Conservation (phyloP, 116 monocot genomes). For the Papilionanthe hybrid region DNA sequence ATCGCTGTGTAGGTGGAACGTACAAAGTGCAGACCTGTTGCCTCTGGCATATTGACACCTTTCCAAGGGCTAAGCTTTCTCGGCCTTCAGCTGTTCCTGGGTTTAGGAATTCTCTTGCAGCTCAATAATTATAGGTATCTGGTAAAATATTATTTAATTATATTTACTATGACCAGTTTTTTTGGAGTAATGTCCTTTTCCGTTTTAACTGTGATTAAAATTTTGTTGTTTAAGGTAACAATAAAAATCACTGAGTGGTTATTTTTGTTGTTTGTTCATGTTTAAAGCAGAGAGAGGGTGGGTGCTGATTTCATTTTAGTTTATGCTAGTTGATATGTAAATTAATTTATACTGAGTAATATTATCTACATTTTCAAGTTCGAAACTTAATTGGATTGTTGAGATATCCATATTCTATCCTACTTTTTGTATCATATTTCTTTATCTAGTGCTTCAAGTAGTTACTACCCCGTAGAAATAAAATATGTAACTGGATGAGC, state of each 20-base stretch:
- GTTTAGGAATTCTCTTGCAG: slow-evolving; percentile 90
- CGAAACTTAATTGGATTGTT: not conserved
- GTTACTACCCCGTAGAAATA: not conserved
- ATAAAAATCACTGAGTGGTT: not conserved
- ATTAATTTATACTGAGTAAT: not conserved
- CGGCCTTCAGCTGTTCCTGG: slow-evolving; percentile 80
- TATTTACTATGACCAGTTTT: not conserved
- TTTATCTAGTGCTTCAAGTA: not conserved
- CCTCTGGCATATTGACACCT: slow-evolving; percentile 70
- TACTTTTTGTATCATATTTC: not conserved
- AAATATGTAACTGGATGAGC: not conserved
- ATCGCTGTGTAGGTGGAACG: slow-evolving; percentile 69
- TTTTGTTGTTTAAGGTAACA: not conserved
- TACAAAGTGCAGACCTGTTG: slow-evolving; percentile 79
- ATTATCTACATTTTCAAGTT: not conserved
- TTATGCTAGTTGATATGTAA: not conserved
- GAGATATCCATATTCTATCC: not conserved
- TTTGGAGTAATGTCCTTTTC: not conserved
- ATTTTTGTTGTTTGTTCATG: not conserved
- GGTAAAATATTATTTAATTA: not conserved
- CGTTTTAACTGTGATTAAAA: not conserved
- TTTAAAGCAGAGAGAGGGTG: not conserved
- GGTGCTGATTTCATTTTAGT: not conserved
- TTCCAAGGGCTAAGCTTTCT: slow-evolving; percentile 83
- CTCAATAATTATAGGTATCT: slow-evolving; percentile 87